Conservation (phyloP, 106 monocot genomes). For the Phalaenopsis aphrodite region DNA sequence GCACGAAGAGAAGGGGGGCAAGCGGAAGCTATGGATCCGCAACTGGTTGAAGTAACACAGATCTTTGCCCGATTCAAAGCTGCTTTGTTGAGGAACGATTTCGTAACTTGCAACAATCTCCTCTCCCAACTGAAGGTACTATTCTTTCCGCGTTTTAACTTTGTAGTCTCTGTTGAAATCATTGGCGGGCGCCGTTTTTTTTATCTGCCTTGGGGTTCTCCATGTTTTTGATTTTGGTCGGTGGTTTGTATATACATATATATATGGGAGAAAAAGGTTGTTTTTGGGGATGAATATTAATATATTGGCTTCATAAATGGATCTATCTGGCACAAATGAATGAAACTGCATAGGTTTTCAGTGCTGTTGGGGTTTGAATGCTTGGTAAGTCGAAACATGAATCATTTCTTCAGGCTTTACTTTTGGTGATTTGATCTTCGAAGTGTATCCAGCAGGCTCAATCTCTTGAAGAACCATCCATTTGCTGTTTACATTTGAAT, state of each 20-base stretch:
- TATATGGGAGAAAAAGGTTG: not conserved
- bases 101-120: slow-evolving; percentile 39
- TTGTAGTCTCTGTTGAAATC: not conserved
- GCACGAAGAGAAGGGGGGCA: not conserved
- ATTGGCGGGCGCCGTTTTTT: not conserved
- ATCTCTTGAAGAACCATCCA: not conserved
- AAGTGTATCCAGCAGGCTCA: not conserved
- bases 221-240: not conserved
- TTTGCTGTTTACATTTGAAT: not conserved
- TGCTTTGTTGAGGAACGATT: slow-evolving; percentile 57
- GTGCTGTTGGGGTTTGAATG: not conserved
- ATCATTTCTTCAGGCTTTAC: not conserved
- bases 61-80: slow-evolving; percentile 70
- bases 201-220: not conserved
- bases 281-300: not conserved
- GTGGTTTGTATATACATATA: not conserved
- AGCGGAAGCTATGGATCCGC: slow-evolving; percentile 50
- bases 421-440: not conserved
- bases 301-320: not conserved
- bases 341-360: not conserved
- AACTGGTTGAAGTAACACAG: slow-evolving; percentile 58
- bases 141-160: not conserved
- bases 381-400: not conserved
- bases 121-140: slow-evolving; percentile 82
- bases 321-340: not conserved